A percentile compares a stretch with the other conserved stretches of the same genome.
Conservation (phyloP, 345 rosid species). For the Citropsis articulata region DNA sequence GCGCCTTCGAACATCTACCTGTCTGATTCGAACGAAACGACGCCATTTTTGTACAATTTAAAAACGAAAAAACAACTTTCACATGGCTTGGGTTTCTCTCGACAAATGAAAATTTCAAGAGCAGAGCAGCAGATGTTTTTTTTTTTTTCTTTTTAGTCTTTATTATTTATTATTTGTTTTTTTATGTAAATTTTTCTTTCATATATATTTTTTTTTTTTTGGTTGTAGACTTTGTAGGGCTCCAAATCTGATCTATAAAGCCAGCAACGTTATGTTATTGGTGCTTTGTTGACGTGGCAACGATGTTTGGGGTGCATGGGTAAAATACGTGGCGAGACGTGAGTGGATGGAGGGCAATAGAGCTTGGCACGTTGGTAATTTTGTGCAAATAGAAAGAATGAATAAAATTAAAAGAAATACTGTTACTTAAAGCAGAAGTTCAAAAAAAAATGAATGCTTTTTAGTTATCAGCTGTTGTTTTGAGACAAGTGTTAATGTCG, state of each 20-base stretch:
- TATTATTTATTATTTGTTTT: neutral
- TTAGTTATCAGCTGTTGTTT: neutral
- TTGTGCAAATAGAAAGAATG: neutral
- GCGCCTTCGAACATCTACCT: constrained; percentile 38
- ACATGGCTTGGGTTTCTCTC: neutral
- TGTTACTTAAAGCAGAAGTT: neutral
- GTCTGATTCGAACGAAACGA: constrained; percentile 16
- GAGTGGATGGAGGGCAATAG: neutral
- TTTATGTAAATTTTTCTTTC: neutral
- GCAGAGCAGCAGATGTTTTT: too few species aligned
- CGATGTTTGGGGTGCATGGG: neutral
- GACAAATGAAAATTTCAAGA: neutral
- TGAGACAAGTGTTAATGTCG: neutral
- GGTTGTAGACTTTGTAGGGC: neutral
- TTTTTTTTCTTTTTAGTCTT: too few species aligned
- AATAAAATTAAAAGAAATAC: neutral
- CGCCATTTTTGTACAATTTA: neutral
- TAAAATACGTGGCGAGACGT: neutral
- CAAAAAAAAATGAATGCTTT: neutral
- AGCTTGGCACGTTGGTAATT: constrained; percentile 10
- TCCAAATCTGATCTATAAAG: neutral
- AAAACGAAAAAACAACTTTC: neutral
- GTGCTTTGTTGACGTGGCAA: constrained; percentile 17
- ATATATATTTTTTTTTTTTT: neutral
- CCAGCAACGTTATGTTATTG: neutral